Evolutionary conservation across 2,329 filamentous ascomycete genomes (phyloP).

Genomic region (Calonectria montana): DNA sequence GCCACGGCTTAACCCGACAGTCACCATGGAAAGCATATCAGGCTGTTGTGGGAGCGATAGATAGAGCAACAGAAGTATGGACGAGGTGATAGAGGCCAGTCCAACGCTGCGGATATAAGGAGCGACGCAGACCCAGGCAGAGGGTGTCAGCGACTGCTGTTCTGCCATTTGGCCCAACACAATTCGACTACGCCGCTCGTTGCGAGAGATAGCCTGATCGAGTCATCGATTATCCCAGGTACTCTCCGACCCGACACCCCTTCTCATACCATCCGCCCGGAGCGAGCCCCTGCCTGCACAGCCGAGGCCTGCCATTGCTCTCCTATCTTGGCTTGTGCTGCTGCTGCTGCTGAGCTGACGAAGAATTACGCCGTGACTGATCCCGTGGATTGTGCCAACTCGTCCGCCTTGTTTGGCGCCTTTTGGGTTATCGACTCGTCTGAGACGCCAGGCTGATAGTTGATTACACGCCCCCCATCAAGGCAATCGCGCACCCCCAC

Average conservation of each 20-base stretch:
- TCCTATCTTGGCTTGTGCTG: background rate
- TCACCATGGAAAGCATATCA: background rate
- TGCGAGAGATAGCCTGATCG: slow-evolving; percentile 13
- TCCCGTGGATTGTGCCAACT: slow-evolving; percentile 3
- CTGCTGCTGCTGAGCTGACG: background rate
- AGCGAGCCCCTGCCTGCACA: background rate
- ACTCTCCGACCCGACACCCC: slow-evolving; percentile 16
- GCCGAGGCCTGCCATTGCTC: slow-evolving; percentile 13
- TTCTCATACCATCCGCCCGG: background rate
- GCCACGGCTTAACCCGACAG: slow-evolving; percentile 7
- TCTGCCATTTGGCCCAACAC: slow-evolving; percentile 38
- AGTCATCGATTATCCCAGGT: background rate
- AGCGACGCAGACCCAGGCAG: background rate
- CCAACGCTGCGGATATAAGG: slow-evolving; percentile 8
- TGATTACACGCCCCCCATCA: slow-evolving; percentile 19
- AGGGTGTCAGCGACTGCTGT: slow-evolving; percentile 23
- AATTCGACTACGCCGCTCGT: slow-evolving; percentile 30
- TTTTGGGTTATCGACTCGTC: slow-evolving; percentile 1
- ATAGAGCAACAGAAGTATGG: background rate
- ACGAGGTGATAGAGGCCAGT: background rate
- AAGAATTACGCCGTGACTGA: slow-evolving; percentile 2
- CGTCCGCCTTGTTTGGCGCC: slow-evolving; percentile 11
- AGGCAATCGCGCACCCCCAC: slow-evolving; percentile 24
- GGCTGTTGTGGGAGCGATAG: background rate
- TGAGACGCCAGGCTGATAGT: slow-evolving; percentile 10